phyloP scores from a whole-genome alignment of 768 basidiomycete species.

The Mycena haematopus region DNA sequence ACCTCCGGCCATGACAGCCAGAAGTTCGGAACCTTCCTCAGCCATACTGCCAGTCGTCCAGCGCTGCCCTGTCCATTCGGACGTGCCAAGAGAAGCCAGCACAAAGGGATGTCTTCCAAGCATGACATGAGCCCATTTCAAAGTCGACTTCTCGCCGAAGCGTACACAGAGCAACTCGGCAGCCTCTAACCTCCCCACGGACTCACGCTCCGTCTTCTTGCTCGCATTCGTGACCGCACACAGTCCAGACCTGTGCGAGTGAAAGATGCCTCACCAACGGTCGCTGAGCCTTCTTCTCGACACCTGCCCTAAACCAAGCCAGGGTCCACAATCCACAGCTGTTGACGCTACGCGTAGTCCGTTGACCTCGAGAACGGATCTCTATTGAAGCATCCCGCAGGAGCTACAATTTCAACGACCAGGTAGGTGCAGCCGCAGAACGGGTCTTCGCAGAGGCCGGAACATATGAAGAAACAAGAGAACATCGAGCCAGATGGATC shows the following conservation, averaged over 20 bases:
- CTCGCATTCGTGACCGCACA: conserved; percentile 18
- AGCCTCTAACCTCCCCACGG: conserved; percentile 18
- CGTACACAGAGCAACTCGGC: conserved; percentile 26
- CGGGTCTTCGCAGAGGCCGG: conserved; percentile 22
- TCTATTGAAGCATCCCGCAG: conserved; percentile 26
- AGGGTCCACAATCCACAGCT: conserved; percentile 25
- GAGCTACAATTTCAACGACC: conserved; percentile 27
- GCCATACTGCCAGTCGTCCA: conserved; percentile 23
- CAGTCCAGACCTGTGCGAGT: conserved; percentile 3
- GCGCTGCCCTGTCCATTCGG: conserved; percentile 23
- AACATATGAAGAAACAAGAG: conserved; percentile 15
- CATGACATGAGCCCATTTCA: conserved; percentile 19
- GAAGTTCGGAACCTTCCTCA: conserved; percentile 24
- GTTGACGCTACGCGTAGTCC: conserved; percentile 17
- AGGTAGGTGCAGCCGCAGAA: conserved; percentile 20
- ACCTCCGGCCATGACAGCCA: conserved; percentile 23
- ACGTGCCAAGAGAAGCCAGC: conserved; percentile 13
- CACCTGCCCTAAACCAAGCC: conserved; percentile 25
- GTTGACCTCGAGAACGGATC: conserved; percentile 29
- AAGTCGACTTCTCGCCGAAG: conserved; percentile 21
- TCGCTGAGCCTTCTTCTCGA: conserved; percentile 17
- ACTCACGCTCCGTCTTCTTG: conserved; percentile 20
- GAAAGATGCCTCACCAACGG: conserved; percentile 20
- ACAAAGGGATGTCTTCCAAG: conserved; percentile 15
- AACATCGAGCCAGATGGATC: conserved; percentile 19